Conservation (phyloP, 768 basidiomycete species). For the Agrocybe pediades region DNA sequence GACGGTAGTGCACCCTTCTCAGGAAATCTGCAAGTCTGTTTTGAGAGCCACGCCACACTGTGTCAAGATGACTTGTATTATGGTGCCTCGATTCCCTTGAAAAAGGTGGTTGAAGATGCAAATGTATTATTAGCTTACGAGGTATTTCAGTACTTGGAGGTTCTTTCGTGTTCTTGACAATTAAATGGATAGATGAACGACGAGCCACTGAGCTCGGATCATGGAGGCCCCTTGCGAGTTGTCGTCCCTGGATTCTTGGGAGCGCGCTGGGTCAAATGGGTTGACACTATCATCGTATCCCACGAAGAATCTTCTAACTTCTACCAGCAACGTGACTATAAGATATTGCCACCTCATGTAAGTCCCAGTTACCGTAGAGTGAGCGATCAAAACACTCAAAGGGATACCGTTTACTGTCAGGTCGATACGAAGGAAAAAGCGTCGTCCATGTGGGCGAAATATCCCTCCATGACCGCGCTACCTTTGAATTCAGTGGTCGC, state of each 20-base stretch:
- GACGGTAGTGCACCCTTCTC: slow-evolving; percentile 36
- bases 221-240: slow-evolving; percentile 67
- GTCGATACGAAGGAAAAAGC: slow-evolving; percentile 49
- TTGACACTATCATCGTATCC: slow-evolving; percentile 60
- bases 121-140: slow-evolving; percentile 66
- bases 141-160: slow-evolving; percentile 30
- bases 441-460: slow-evolving; percentile 48
- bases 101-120: slow-evolving; percentile 47
- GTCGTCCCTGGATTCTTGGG: slow-evolving; percentile 70
- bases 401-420: slow-evolving; percentile 24
- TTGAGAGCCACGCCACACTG: slow-evolving; percentile 58
- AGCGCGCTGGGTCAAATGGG: slow-evolving; percentile 79
- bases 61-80: slow-evolving; percentile 67
- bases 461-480: slow-evolving; percentile 58
- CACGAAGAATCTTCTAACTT: slow-evolving; percentile 61
- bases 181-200: slow-evolving; percentile 59
- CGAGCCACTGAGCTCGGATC: slow-evolving; percentile 55
- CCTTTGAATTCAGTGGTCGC: slow-evolving; percentile 67
- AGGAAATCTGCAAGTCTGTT: slow-evolving; percentile 52
- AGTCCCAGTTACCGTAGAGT: slow-evolving; percentile 14
- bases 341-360: slow-evolving; percentile 55
- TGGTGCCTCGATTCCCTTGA: slow-evolving; percentile 62
- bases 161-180: background rate
- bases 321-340: slow-evolving; percentile 76
- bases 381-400: background rate